Evolutionary conservation across 2,329 filamentous ascomycete species (phyloP), one percentile per base, ranked within the genome.

Genomic region (Monilinia polystroma): DNA sequence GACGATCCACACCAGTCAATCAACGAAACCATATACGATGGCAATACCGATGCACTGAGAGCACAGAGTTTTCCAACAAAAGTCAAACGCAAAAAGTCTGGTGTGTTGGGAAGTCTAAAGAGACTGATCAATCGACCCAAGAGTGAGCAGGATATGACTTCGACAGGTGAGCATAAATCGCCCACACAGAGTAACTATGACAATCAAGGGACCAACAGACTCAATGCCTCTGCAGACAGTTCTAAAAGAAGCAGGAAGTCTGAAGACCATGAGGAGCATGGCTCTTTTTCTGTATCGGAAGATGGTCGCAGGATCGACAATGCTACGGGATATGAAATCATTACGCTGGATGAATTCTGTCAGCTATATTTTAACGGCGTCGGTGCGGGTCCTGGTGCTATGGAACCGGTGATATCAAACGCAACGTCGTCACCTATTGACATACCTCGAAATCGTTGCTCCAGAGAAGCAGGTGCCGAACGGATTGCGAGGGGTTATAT

Each of bases 111-210:
- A n/a, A 59, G 45, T 23, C 35, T 65, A 18, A 57, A 32, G 23
- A 65, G 29, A 29, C 51, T 65, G 14, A 49, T 65, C 16, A 45
- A 16, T 16, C 41, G 54, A n/a, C 63, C 54, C 12, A 52, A 23
- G 35, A 65, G 63, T 29, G 63, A 65, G 41, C 63, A 35, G n/a
- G 58, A 62, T 57, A 59, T 43, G 7, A 26, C 32, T 1, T 18
- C 38, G n/a, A 58, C 35, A 43, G 54, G 45, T 49, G 45, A 59
- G 26, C n/a, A 38, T 51, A 23, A n/a, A 59, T 38, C 14, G 20
- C 18, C 43, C n/a, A 29, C 10, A 32, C 43, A 47, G 5, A 49
- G 18, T 14, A 43, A 43, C 41, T 26, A 8, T 8, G 63, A 32
- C 45, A 59, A 20, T n/a, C 16, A 49, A 51, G 23, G 35, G 11